Percentiles rank a stretch among this genome's conserved stretches.
Conservation (phyloP, 257 asterid genomes). For the Galeopsis tetrahit region DNA sequence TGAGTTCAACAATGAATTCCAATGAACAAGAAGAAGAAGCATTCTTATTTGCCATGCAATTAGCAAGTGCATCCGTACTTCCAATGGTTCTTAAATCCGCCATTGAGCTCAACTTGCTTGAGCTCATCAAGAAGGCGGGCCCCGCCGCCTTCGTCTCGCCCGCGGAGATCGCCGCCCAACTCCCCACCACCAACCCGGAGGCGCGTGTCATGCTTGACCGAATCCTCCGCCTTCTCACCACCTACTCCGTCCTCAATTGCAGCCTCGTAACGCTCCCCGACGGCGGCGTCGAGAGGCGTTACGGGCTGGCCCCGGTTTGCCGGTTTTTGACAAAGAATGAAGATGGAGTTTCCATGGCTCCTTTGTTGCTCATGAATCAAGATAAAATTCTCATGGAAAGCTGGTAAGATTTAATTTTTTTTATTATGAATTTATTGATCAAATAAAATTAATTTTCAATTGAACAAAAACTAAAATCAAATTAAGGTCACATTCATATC, state of each 20-base stretch:
- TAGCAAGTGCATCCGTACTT: conserved; percentile 70
- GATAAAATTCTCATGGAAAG: conserved; percentile 89
- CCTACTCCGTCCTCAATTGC: conserved; percentile 57
- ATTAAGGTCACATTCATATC: too few species aligned
- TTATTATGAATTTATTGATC: too few species aligned
- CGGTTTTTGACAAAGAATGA: conserved; percentile 64
- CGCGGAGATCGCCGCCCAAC: conserved; percentile 56
- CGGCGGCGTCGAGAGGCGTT: conserved; percentile 59
- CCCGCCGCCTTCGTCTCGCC: conserved; percentile 62
- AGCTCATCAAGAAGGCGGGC: conserved; percentile 68
- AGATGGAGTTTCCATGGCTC: conserved; percentile 77
- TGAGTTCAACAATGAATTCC: conserved; percentile 41
- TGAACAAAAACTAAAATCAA: too few species aligned
- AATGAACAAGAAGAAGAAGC: conserved; percentile 45
- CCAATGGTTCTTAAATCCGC: conserved; percentile 79
- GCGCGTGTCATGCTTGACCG: conserved; percentile 64
- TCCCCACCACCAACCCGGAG: conserved; percentile 55
- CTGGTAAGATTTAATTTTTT: conserved; percentile 48
- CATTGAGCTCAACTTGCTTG: conserved; percentile 72
- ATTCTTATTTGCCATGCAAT: conserved; percentile 63
- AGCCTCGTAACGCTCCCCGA: conserved; percentile 41
- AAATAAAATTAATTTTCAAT: too few species aligned
- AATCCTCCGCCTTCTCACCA: conserved; percentile 74
- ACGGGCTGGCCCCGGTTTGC: conserved; percentile 68
- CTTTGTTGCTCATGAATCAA: conserved; percentile 78